Evolutionary conservation across 1,284 basidiomycete species (phyloP).

Genomic region (Cerrena zonata): DNA sequence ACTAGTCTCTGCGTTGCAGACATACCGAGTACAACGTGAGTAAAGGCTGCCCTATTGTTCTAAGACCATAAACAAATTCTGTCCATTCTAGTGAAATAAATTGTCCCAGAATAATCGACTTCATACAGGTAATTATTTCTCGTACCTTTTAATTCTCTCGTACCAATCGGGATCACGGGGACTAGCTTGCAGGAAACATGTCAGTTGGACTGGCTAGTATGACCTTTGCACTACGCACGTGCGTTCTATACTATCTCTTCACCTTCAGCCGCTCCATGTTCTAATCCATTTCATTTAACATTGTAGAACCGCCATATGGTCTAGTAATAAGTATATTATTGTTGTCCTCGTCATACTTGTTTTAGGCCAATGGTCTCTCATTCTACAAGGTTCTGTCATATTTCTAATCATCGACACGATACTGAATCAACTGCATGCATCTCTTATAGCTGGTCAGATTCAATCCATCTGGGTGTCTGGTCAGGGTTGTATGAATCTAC

Average conservation of each 20-base stretch:
- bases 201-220: not conserved
- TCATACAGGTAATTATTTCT: not conserved
- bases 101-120: not conserved
- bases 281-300: not conserved
- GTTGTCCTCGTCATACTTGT: not conserved
- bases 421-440: too few species aligned
- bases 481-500: not conserved
- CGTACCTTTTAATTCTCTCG: too few species aligned
- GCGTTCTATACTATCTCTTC: not conserved
- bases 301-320: constrained; percentile 2
- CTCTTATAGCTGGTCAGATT: not conserved
- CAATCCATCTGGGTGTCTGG: not conserved
- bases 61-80: not conserved
- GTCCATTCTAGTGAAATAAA: not conserved
- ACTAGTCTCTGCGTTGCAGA: not conserved
- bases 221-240: constrained; percentile 2
- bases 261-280: not conserved
- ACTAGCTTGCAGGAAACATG: not conserved
- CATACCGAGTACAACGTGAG: not conserved
- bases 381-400: not conserved
- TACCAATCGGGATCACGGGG: not conserved
- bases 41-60: not conserved
- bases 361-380: constrained; percentile 1
- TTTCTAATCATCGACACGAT: not conserved
- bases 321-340: not conserved